Evolutionary conservation across 257 asterid species (phyloP), one percentile per base, ranked within the genome.

Genomic region (Solanum chilense): DNA sequence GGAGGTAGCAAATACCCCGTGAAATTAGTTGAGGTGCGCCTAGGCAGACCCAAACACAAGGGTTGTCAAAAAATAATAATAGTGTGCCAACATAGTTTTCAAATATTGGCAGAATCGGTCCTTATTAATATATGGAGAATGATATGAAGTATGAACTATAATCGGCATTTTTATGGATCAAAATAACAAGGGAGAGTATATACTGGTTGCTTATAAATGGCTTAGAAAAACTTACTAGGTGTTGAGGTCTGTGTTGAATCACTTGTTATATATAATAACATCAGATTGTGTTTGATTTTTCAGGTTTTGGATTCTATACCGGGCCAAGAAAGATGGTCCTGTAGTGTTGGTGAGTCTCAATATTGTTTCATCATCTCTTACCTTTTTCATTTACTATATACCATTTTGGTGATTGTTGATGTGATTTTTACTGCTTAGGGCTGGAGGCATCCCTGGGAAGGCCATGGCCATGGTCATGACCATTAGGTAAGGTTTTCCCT

Each of bases 401-500:
- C 21, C 44, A 47, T 83, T 56, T 16, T 10, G 33, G 31, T 56
- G 25, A 31, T 27, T 14, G 70, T 77, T 87, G 88, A 77, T 58
- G 88, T 86, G 80, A 66, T 88, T 87, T 86, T 35, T 37, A 39
- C 84, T 77, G 84, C 91, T 58, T 89, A 95, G 98, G 98, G 98
- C 73, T 94, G 94, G 98, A 94, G 98, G 92, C 98, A 95, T 91
- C 98, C 98, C 31, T 95, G 98, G 98, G 98, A 95, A 23, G 96
- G 98, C 45, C 98, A 95, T 90, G 98, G 92, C 88, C 98, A 95
- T 77, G 90, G 88, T 44, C 88, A 91, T 64, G 91, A 84, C 73
- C 98, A 95, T 88, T 93, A 95, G 93, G 93, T 92, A 90, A 83
- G 27, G 16, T 84, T 42, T 89, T 70, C 8, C 0, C 66, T 27